Evolutionary conservation across 192 early-diverging fungal genomes (phyloP).

Genomic region (Coemansia sp.): DNA sequence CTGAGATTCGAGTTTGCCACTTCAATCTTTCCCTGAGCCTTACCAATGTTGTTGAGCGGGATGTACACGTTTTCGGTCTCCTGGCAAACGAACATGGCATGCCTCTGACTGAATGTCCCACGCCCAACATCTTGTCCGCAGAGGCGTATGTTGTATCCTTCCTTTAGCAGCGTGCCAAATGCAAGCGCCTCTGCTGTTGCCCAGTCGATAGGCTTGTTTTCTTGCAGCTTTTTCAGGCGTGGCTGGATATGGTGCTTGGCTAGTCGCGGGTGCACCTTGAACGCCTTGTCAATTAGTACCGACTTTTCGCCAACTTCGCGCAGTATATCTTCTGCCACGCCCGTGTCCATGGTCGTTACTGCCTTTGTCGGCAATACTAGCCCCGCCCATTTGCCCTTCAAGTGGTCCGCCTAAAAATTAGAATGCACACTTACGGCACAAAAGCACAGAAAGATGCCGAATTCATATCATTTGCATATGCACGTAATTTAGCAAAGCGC

Average conservation of each 20-base stretch:
- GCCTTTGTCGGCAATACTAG: constrained; percentile 66
- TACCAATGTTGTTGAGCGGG: constrained; percentile 74
- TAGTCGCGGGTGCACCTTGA: constrained; percentile 81
- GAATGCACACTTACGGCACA: neutral
- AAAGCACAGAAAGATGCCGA: neutral
- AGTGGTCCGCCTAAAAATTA: constrained; percentile 26
- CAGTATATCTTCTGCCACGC: constrained; percentile 64
- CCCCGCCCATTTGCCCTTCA: constrained; percentile 79
- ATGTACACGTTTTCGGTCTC: constrained; percentile 82
- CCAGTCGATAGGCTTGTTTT: constrained; percentile 84
- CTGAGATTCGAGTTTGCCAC: constrained; percentile 91
- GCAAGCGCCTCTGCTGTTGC: constrained; percentile 92
- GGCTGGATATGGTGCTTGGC: constrained; percentile 89
- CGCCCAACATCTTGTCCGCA: constrained; percentile 98
- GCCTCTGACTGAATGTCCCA: constrained; percentile 96
- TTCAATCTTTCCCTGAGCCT: constrained; percentile 65
- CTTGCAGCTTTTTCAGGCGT: constrained; percentile 68
- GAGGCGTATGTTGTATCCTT: constrained; percentile 88
- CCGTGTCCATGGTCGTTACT: constrained; percentile 52
- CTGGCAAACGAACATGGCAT: constrained; percentile 95
- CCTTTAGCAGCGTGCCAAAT: constrained; percentile 80
- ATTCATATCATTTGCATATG: neutral
- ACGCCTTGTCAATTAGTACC: constrained; percentile 64
- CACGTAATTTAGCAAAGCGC: neutral
- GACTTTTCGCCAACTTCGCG: constrained; percentile 74